A percentile compares a stretch with the other conserved stretches of the same genome.
These are phyloP conservation scores for Colletotrichum brevisporum DNA, from an alignment of 2,329 filamentous ascomycete genomes.

Conservation along the genomic window DNA sequence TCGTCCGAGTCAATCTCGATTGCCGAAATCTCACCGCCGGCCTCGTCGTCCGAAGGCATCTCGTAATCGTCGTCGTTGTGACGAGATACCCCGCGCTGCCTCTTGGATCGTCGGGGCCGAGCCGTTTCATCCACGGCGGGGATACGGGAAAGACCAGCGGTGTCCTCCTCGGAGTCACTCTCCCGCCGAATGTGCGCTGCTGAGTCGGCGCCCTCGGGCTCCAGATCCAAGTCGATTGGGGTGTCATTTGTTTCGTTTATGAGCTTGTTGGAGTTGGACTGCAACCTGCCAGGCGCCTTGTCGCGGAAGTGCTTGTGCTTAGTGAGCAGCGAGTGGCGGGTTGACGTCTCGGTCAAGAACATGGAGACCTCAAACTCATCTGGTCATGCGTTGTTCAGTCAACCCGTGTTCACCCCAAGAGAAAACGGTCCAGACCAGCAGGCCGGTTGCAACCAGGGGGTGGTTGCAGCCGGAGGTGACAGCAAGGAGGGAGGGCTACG, in stretches of 20 bases:
- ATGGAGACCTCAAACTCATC: constrained; percentile 97
- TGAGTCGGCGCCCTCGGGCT: constrained; percentile 51
- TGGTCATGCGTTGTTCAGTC: constrained; percentile 51
- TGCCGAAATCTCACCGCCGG: constrained; percentile 49
- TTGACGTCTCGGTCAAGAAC: constrained; percentile 89
- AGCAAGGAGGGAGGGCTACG: constrained; percentile 8
- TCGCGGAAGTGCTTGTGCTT: constrained; percentile 86
- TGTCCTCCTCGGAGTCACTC: constrained; percentile 70
- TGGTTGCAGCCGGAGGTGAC: constrained; percentile 3
- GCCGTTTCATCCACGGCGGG: constrained; percentile 56
- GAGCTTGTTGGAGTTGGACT: constrained; percentile 74
- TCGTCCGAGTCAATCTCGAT: constrained; percentile 57
- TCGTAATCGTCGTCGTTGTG: constrained; percentile 49
- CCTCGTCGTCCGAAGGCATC: constrained; percentile 47
- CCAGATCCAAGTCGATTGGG: constrained; percentile 66
- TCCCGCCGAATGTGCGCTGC: constrained; percentile 66
- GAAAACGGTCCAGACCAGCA: background rate
- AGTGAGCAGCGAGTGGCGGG: constrained; percentile 86
- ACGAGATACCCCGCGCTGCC: constrained; percentile 47
- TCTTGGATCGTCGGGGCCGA: constrained; percentile 42
- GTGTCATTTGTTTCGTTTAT: constrained; percentile 68
- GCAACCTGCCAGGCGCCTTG: constrained; percentile 65
- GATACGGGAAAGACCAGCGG: constrained; percentile 68
- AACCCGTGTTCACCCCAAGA: constrained; percentile 1
- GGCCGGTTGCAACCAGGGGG: constrained; percentile 35